Percentiles rank a stretch among this genome's conserved stretches.
Evolutionary conservation across 257 asterid species (phyloP).

Genomic region (Orobanche coerulescens): DNA sequence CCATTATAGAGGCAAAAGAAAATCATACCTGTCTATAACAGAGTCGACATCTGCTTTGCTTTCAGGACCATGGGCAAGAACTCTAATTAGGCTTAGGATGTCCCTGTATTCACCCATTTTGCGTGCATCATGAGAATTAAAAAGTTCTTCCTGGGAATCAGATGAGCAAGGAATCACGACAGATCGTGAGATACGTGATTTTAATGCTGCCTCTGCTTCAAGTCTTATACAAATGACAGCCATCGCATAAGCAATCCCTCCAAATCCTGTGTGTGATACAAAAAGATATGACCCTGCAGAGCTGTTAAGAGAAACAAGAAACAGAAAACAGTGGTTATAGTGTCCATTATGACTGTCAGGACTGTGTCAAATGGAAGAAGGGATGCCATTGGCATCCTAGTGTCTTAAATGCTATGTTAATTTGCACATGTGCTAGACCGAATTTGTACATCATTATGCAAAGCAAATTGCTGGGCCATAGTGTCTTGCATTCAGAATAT

Average conservation of each 20-base stretch:
- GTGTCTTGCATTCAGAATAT: conserved; percentile 1
- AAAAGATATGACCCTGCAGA: conserved; percentile 89
- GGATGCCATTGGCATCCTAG: not conserved
- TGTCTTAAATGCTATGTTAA: conserved; percentile 14
- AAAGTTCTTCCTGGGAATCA: conserved; percentile 28
- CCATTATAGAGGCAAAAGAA: conserved; percentile 10
- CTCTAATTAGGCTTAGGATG: conserved; percentile 88
- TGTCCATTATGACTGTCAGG: conserved; percentile 10
- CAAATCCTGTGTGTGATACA: conserved; percentile 98
- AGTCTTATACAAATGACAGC: conserved; percentile 78
- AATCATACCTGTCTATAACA: conserved; percentile 62
- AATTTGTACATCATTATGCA: not conserved
- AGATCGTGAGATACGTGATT: conserved; percentile 31
- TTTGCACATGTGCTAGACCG: conserved; percentile 1
- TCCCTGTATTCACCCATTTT: conserved; percentile 85
- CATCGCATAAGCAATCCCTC: conserved; percentile 98
- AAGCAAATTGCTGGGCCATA: not conserved
- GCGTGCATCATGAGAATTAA: conserved; percentile 53
- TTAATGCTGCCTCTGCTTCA: conserved; percentile 52
- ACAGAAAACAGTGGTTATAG: conserved; percentile 24
- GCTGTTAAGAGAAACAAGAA: conserved; percentile 38
- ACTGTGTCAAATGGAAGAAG: conserved; percentile 10
- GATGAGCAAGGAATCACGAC: conserved; percentile 30
- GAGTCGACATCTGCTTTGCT: conserved; percentile 84
- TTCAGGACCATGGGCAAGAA: conserved; percentile 92